phyloP scores from a whole-genome alignment of 176 grass and related monocot species.

The Oryza longistaminata region DNA sequence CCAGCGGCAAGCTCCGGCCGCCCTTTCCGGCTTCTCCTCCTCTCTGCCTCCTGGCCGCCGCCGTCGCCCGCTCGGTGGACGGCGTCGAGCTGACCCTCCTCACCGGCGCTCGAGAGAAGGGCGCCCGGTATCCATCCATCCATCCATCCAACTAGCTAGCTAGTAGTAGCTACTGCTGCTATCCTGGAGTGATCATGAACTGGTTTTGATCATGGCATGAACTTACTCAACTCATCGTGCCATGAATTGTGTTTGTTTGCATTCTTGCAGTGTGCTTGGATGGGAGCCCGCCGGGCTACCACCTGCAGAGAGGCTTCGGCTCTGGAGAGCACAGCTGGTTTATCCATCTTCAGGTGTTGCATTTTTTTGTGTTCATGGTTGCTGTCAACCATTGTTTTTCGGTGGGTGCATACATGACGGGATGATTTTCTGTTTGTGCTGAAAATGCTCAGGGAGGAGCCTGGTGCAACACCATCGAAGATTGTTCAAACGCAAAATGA shows the following conservation, averaged over 20 bases:
- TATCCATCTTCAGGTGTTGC: conserved; percentile 70
- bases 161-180: too few relatives aligned
- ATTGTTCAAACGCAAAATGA: conserved; percentile 49
- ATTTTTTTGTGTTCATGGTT: not conserved
- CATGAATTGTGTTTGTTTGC: not conserved
- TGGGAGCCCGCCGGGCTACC: conserved; percentile 70
- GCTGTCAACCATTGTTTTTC: too few relatives aligned
- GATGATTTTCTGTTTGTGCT: not conserved
- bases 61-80: not conserved
- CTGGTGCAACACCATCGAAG: conserved; percentile 55
- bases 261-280: conserved; percentile 75
- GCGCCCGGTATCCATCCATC: conserved; percentile 34
- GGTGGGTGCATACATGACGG: too few relatives aligned
- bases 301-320: conserved; percentile 69
- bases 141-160: too few relatives aligned
- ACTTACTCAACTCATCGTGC: not conserved
- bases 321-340: conserved; percentile 62
- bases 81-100: conserved; percentile 53
- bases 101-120: conserved; percentile 35
- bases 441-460: conserved; percentile 60
- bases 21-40: conserved; percentile 7
- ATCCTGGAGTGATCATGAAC: not conserved
- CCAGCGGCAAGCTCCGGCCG: not conserved
- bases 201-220: not conserved
- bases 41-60: not conserved